Percentiles rank a stretch among this genome's conserved stretches.
Evolutionary conservation across 768 basidiomycete species (phyloP).

Genomic region (Mycena metata): DNA sequence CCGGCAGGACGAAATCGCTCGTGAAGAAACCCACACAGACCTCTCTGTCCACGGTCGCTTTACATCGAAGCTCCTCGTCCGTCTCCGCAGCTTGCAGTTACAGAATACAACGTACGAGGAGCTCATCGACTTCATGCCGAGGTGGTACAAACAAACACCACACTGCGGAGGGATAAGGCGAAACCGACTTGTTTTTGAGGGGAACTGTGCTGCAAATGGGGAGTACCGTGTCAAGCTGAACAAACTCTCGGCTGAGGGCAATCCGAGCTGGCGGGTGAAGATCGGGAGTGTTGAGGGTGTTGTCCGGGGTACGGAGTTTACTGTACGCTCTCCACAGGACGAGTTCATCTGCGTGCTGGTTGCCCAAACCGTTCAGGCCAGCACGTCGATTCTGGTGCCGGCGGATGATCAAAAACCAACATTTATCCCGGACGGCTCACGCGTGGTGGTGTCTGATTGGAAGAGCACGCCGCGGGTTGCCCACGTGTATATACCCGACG

Average conservation of each 20-base stretch:
- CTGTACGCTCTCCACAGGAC: neutral
- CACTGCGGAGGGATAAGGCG: slow-evolving; percentile 8
- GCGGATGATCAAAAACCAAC: neutral
- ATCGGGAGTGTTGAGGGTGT: slow-evolving; percentile 7
- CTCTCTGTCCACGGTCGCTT: slow-evolving; percentile 4
- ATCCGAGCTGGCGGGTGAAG: neutral
- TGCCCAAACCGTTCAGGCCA: slow-evolving; percentile 2
- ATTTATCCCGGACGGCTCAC: neutral
- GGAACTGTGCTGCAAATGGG: neutral
- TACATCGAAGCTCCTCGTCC: neutral
- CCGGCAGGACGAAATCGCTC: neutral
- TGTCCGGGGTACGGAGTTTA: slow-evolving; percentile 10
- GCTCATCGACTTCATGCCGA: neutral
- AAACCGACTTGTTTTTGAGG: neutral
- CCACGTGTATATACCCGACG: neutral
- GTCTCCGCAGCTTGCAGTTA: neutral
- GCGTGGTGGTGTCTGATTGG: slow-evolving; percentile 5
- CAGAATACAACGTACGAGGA: neutral
- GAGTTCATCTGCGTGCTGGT: slow-evolving; percentile 7
- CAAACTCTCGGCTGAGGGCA: too few species aligned
- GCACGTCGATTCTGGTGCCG: neutral
- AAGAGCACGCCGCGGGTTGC: neutral
- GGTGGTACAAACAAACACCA: neutral
- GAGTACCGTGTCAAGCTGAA: too few species aligned
- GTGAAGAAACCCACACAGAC: neutral